A percentile compares a stretch with the other conserved stretches of the same genome.
Evolutionary conservation across 1,139 yeast species (phyloP).

Genomic region (Zhuliangozyma parablackwelliae): DNA sequence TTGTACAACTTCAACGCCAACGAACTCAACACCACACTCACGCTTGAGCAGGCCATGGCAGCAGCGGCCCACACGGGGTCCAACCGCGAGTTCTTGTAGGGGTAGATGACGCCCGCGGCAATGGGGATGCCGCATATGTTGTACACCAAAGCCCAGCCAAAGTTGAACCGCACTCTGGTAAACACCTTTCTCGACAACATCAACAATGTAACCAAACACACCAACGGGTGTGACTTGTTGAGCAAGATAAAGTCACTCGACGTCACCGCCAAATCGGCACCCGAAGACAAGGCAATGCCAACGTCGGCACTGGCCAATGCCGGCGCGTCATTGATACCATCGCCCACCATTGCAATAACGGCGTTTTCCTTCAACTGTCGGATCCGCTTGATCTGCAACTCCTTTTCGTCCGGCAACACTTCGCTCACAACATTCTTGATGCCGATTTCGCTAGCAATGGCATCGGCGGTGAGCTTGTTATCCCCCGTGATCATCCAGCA

Average conservation of each 20-base stretch:
- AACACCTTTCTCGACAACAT: conserved; percentile 45
- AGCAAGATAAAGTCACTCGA: conserved; percentile 55
- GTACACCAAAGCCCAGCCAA: conserved; percentile 26
- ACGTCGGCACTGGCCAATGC: conserved; percentile 58
- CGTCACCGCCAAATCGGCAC: conserved; percentile 56
- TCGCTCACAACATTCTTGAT: conserved; percentile 65
- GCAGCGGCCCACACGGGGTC: conserved; percentile 66
- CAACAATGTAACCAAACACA: conserved; percentile 45
- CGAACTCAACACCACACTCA: conserved; percentile 56
- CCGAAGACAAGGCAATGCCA: conserved; percentile 56
- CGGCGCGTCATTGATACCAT: conserved; percentile 63
- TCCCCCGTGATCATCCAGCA: conserved; percentile 79
- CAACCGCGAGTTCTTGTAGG: conserved; percentile 46
- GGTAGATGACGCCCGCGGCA: conserved; percentile 62
- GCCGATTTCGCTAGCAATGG: conserved; percentile 63
- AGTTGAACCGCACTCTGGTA: conserved; percentile 52
- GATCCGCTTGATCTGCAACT: conserved; percentile 52
- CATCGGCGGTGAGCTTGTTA: conserved; percentile 59
- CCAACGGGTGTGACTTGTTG: conserved; percentile 42
- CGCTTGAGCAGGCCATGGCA: conserved; percentile 61
- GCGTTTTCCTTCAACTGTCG: conserved; percentile 31
- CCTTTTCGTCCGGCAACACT: conserved; percentile 71
- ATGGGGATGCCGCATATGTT: conserved; percentile 50
- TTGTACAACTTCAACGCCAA: conserved; percentile 45
- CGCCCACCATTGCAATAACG: conserved; percentile 59